These are phyloP conservation scores for Pseudogymnoascus sp. DNA, from an alignment of 2,329 filamentous ascomycete species.

Conservation along the genomic window DNA sequence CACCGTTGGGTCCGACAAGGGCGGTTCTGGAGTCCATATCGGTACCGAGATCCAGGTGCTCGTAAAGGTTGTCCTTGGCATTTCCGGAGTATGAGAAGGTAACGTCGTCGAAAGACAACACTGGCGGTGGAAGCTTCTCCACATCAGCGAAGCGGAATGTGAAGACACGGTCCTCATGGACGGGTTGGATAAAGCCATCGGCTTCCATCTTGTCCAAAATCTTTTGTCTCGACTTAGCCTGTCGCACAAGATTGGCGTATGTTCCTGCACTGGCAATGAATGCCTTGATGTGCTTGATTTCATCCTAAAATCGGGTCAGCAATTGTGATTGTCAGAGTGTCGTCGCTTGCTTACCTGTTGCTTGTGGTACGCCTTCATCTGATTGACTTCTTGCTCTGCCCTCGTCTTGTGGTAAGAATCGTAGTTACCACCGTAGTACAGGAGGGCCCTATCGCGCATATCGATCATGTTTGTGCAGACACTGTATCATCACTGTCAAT, in stretches of 20 bases:
- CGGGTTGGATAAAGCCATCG: conserved; percentile 94
- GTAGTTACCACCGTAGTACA: conserved; percentile 99
- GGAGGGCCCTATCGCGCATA: conserved; percentile 81
- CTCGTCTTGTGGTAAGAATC: conserved; percentile 96
- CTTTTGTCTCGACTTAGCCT: conserved; percentile 99
- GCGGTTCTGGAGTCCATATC: conserved; percentile 99
- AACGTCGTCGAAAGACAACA: conserved; percentile 92
- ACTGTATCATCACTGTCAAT: conserved; percentile 33
- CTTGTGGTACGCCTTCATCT: conserved; percentile 98
- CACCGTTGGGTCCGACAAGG: conserved; percentile 96
- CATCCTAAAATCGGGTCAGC: conserved; percentile 47
- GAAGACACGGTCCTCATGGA: conserved; percentile 79
- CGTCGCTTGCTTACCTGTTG: conserved; percentile 53
- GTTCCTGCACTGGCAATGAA: conserved; percentile 99
- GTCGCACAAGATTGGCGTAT: conserved; percentile 96
- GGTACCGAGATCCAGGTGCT: conserved; percentile 94
- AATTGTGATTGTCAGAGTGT: background rate
- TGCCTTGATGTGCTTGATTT: conserved; percentile 99
- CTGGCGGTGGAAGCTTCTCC: conserved; percentile 96
- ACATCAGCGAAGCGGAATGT: conserved; percentile 98
- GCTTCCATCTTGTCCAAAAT: conserved; percentile 99
- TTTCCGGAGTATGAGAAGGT: conserved; percentile 97
- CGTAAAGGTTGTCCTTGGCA: conserved; percentile 84
- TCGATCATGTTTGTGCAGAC: conserved; percentile 98
- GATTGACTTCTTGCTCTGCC: conserved; percentile 90